Base-by-base conservation (phyloP, 2,329 filamentous ascomycete species). In the Bipolaris oryzae region DNA sequence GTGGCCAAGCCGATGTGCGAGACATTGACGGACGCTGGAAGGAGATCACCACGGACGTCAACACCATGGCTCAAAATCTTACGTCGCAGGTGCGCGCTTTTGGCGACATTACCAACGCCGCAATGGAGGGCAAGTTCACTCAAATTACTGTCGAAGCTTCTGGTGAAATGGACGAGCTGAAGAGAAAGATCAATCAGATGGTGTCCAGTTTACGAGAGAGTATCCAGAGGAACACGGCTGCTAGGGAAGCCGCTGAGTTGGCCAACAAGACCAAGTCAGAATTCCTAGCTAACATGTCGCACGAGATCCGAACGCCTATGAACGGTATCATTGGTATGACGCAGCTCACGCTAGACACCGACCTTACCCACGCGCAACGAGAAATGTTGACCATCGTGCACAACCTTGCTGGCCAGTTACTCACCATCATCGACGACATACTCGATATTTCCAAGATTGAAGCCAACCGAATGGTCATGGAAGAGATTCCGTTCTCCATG, bases 121-220 rank as follows among this genome's bases (percentile, higher is more conserved):
- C 95, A 25, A 97, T 94, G 57, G 93, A 96, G 74, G 95, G 95
- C 62, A 94, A 99, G 77, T 98, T 98, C 76, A 96, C 92, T 21
- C 96, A 97, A 75, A 87, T 99, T 75, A 96, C 95, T 45, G 94
- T 99, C 16, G 93, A 97, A 76, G 95, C 95, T 18, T 97, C 94
- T 11, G 95, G 95, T 62, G 95, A 99, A 78, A 98, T 99, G 95
- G 95, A 98, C 77, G 94, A 98, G 77, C 84, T 99, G 68, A 99
- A 99, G 80, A 88, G 93, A 70, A 98, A 98, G 83, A 98, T 99
- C 84, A 99, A 98, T 76, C 91, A 96, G 80, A 99, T 99, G 95
- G 93, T 98, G 50, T 95, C 91, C 74, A 96, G 96, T 74, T 80
- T 99, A 61, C 84, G 94, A 66, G 95, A 98, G 78, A 96, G 91